Evolutionary conservation across 345 rosid species (phyloP).

Genomic region (Eutrema heterophyllum): DNA sequence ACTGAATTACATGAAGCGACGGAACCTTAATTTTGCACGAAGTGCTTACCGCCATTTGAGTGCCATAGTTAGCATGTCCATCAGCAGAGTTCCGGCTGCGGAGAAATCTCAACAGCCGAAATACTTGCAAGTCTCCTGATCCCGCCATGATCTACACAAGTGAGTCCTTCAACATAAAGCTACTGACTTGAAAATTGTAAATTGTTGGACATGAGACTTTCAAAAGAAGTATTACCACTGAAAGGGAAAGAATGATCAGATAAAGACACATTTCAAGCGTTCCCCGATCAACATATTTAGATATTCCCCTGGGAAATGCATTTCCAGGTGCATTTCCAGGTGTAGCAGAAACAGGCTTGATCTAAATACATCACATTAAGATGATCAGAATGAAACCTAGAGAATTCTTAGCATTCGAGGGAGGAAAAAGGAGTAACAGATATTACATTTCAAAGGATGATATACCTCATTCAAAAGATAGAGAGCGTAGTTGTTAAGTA

Average conservation of each 20-base stretch:
- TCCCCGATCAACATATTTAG: slow-evolving; percentile 76
- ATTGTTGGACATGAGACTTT: neutral
- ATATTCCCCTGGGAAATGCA: slow-evolving; percentile 73
- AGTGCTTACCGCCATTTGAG: slow-evolving; percentile 82
- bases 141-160: slow-evolving; percentile 90
- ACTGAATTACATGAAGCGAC: neutral
- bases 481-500: slow-evolving; percentile 74
- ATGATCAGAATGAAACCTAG: slow-evolving; percentile 5
- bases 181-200: slow-evolving; percentile 13
- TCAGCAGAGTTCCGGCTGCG: slow-evolving; percentile 68
- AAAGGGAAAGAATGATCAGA: slow-evolving; percentile 77
- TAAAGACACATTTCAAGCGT: slow-evolving; percentile 94
- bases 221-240: slow-evolving; percentile 52
- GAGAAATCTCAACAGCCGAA: slow-evolving; percentile 81
- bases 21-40: neutral
- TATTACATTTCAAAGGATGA: slow-evolving; percentile 19
- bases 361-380: slow-evolving; percentile 43
- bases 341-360: slow-evolving; percentile 67
- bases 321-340: slow-evolving; percentile 36
- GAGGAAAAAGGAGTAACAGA: neutral
- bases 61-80: slow-evolving; percentile 86
- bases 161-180: slow-evolving; percentile 15
- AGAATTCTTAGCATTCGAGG: neutral
- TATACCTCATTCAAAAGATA: slow-evolving; percentile 87
- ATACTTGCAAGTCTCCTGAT: slow-evolving; percentile 82